These are phyloP conservation scores for Spongispora temasekensis DNA, from an alignment of 1,284 basidiomycete genomes.

Conservation along the genomic window DNA sequence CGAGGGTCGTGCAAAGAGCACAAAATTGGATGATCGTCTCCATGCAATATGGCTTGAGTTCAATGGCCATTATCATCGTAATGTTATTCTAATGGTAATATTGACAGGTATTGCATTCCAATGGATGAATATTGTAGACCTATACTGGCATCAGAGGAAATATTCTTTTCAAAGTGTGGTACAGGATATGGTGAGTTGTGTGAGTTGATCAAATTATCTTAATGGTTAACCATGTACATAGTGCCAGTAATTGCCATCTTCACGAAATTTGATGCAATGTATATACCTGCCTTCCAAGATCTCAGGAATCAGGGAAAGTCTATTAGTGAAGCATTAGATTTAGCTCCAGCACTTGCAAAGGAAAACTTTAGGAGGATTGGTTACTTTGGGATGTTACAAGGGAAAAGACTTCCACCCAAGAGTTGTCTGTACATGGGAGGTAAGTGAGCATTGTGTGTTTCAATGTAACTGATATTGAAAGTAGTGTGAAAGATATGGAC, in stretches of 20 bases:
- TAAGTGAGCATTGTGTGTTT: too few species aligned
- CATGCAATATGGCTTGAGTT: constrained; percentile 32
- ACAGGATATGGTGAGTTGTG: constrained; percentile 9
- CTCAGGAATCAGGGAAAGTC: neutral
- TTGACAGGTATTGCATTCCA: constrained; percentile 19
- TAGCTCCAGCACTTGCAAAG: neutral
- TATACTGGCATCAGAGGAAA: constrained; percentile 10
- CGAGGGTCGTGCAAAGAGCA: too few species aligned
- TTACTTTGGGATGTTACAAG: constrained; percentile 1
- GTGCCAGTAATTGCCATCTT: constrained; percentile 18
- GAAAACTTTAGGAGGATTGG: neutral
- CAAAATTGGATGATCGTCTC: constrained; percentile 13
- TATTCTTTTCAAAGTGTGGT: constrained; percentile 15
- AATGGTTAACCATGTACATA: neutral
- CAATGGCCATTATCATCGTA: neutral
- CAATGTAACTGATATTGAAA: too few species aligned
- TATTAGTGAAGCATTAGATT: neutral
- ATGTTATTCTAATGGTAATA: neutral
- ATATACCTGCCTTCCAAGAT: constrained; percentile 4
- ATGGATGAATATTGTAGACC: constrained; percentile 7
- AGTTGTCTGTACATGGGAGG: neutral
- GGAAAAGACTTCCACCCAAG: constrained; percentile 1
- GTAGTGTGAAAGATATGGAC: neutral
- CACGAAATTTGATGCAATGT: constrained; percentile 18
- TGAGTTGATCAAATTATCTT: too few species aligned